A percentile compares a stretch with the other conserved stretches of the same genome.
Conservation (phyloP, 1,284 basidiomycete genomes). For the Acaromyces ingoldii region DNA sequence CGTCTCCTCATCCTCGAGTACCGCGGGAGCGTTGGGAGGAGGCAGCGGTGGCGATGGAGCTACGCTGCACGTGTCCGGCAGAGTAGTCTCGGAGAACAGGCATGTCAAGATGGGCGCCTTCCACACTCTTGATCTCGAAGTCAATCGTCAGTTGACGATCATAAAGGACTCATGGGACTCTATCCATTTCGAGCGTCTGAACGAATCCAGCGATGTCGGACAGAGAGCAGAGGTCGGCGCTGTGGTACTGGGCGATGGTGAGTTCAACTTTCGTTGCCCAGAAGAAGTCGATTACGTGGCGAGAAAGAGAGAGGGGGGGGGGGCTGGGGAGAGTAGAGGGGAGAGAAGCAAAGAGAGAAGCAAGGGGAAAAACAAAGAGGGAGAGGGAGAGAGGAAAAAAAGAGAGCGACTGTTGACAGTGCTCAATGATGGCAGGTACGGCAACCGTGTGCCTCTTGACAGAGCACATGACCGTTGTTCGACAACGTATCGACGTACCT, state of each 20-base stretch:
- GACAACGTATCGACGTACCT: conserved; percentile 82
- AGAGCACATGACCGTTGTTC: conserved; percentile 90
- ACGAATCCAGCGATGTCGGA: conserved; percentile 84
- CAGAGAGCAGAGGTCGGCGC: conserved; percentile 93
- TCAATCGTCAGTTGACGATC: conserved; percentile 84
- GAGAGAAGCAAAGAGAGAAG: no score
- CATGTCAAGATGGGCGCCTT: conserved; percentile 91
- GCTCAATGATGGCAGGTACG: conserved; percentile 59
- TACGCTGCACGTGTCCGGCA: conserved; percentile 79
- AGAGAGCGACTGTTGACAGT: no score
- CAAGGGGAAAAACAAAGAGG: no score
- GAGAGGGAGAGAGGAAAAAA: no score
- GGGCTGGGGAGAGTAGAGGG: no score
- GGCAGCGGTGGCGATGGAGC: conserved; percentile 30
- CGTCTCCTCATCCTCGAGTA: background rate
- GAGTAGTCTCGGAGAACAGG: conserved; percentile 81
- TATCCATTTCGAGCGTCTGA: conserved; percentile 72
- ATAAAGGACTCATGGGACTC: conserved; percentile 90
- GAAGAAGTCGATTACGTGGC: no score
- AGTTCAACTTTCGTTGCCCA: no score
- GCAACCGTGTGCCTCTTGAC: conserved; percentile 91
- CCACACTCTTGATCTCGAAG: conserved; percentile 91
- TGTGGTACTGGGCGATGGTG: conserved; percentile 82
- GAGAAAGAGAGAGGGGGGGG: no score
- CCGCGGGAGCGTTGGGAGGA: conserved; percentile 11